A percentile compares a stretch with the other conserved stretches of the same genome.
Conservation (phyloP, 352 stramenopile genomes). For the Globisporangium viniferum region DNA sequence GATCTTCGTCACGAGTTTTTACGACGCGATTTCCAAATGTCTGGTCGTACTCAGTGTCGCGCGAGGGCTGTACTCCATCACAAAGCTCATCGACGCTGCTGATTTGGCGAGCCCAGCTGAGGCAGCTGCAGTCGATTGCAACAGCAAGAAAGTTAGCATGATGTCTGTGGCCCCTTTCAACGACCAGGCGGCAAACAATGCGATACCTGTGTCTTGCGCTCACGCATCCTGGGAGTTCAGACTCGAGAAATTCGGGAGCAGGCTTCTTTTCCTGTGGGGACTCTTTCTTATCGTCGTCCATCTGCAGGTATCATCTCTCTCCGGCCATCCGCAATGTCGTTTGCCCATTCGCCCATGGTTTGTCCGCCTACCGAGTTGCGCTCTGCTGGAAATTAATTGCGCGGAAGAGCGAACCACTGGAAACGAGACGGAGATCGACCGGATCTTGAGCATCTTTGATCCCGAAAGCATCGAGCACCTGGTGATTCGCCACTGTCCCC, state of each 20-base stretch:
- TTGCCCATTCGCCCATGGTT: slow-evolving; percentile 28
- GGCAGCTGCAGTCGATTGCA: not conserved
- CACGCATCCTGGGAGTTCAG: not conserved
- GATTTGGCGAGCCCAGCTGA: slow-evolving; percentile 2
- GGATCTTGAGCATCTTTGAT: slow-evolving; percentile 15
- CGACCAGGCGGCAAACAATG: not conserved
- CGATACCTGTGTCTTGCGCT: not conserved
- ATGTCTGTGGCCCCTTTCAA: not conserved
- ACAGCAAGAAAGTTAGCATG: not conserved
- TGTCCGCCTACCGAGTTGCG: slow-evolving; percentile 17
- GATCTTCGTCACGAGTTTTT: slow-evolving; percentile 19
- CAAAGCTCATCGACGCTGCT: slow-evolving; percentile 14
- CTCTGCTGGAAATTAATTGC: slow-evolving; percentile 29
- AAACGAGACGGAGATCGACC: slow-evolving; percentile 17
- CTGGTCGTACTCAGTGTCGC: slow-evolving; percentile 31
- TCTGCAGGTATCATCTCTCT: slow-evolving; percentile 13
- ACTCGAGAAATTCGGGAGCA: slow-evolving; percentile 15
- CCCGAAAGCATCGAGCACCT: slow-evolving; percentile 18
- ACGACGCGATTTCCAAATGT: slow-evolving; percentile 20
- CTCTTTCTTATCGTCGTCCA: slow-evolving; percentile 17
- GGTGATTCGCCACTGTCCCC: slow-evolving; percentile 26
- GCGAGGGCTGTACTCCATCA: slow-evolving; percentile 16
- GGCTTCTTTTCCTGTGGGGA: slow-evolving; percentile 21
- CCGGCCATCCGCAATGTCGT: slow-evolving; percentile 15
- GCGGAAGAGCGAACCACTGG: slow-evolving; percentile 6